Evolutionary conservation across 2,329 filamentous ascomycete species (phyloP).

Genomic region (Monilinia vaccinii-corymbosi): DNA sequence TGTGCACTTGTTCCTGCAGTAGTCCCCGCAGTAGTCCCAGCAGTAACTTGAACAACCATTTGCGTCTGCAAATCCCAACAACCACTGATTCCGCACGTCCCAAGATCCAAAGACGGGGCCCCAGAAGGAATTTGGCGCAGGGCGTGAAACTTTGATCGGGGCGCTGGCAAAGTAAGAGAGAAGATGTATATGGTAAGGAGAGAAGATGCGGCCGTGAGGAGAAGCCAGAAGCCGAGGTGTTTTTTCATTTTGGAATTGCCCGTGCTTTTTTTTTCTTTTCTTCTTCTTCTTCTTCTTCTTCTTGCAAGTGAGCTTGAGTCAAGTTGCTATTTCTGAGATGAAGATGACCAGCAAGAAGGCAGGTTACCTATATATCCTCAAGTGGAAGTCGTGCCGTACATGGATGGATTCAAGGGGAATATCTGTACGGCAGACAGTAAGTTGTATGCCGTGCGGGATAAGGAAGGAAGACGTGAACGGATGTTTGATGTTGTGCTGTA

Average conservation of each 20-base stretch:
- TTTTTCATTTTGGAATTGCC: background rate
- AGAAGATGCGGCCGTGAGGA: background rate
- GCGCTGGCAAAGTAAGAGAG: background rate
- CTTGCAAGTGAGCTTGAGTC: background rate
- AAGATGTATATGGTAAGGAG: constrained; percentile 1
- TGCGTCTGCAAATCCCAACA: background rate
- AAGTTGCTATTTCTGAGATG: background rate
- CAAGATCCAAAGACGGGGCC: background rate
- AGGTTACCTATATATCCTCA: background rate
- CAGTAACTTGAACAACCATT: too few relatives aligned
- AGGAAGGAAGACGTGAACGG: background rate
- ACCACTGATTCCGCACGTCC: too few relatives aligned
- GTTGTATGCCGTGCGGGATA: background rate
- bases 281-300: too few relatives aligned
- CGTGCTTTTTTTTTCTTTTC: background rate
- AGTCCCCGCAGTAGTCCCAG: background rate
- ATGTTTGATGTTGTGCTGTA: background rate
- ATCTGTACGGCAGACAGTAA: background rate
- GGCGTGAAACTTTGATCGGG: too few relatives aligned
- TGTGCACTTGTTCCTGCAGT: too few relatives aligned
- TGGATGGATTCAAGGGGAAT: background rate
- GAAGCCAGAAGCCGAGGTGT: background rate
- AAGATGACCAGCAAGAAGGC: background rate
- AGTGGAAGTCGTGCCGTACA: background rate
- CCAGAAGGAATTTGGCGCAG: background rate